phyloP scores from a whole-genome alignment of 1,284 basidiomycete species.

The Ceratobasidium sp. region DNA sequence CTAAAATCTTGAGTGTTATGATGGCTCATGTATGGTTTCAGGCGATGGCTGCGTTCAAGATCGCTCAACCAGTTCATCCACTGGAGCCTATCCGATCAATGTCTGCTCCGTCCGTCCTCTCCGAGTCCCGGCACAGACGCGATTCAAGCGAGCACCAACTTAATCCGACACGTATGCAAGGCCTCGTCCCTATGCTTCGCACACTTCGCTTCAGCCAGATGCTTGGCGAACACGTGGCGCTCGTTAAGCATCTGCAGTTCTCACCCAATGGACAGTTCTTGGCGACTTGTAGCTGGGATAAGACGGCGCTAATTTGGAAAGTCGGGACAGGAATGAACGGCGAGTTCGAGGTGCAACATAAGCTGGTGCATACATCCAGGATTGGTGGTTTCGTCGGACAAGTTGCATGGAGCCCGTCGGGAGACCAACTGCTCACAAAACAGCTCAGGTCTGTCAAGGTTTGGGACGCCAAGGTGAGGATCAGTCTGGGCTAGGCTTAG shows the following conservation, averaged over 20 bases:
- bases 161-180: constrained; percentile 10
- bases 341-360: constrained; percentile 20
- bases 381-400: constrained; percentile 37
- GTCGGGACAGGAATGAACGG: constrained; percentile 8
- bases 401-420: constrained; percentile 41
- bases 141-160: constrained; percentile 32
- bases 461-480: constrained; percentile 38
- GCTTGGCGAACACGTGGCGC: constrained; percentile 18
- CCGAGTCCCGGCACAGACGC: constrained; percentile 18
- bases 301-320: constrained; percentile 35
- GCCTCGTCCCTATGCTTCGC: constrained; percentile 28
- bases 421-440: constrained; percentile 35
- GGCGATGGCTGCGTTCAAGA: constrained; percentile 28
- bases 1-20: neutral
- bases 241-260: constrained; percentile 43
- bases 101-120: constrained; percentile 19
- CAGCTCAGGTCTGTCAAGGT: constrained; percentile 27
- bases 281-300: constrained; percentile 36
- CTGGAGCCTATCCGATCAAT: constrained; percentile 34
- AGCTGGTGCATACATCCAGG: constrained; percentile 14
- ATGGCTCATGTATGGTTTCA: neutral
- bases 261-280: constrained; percentile 42
- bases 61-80: neutral
- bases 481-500: neutral
- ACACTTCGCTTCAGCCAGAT: constrained; percentile 16